Percentiles rank a stretch among this genome's conserved stretches.
Conservation (phyloP, 2,329 filamentous ascomycete species). For the Ceratocystis colombiana region DNA sequence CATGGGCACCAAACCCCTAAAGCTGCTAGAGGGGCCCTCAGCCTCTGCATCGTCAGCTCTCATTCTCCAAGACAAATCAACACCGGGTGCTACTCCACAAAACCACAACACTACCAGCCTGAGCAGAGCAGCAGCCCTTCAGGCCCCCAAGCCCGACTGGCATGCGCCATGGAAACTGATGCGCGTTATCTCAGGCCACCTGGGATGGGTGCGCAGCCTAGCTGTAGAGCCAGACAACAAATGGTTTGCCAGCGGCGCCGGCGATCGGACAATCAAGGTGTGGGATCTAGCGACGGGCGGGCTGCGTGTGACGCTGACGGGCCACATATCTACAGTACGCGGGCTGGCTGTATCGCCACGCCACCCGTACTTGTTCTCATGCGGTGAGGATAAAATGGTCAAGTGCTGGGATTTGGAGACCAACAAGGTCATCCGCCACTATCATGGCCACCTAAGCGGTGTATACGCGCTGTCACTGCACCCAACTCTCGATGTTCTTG, state of each 20-base stretch:
- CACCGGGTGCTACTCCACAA: conserved; percentile 19
- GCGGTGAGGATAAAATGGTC: conserved; percentile 98
- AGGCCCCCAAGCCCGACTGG: conserved; percentile 71
- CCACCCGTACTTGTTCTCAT: conserved; percentile 95
- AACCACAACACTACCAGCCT: conserved; percentile 27
- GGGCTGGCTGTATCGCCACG: conserved; percentile 85
- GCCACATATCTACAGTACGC: conserved; percentile 86
- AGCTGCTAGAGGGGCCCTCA: conserved; percentile 39
- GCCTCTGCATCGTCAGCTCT: conserved; percentile 31
- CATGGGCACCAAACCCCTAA: conserved; percentile 26
- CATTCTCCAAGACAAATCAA: neutral
- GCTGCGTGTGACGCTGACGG: conserved; percentile 77
- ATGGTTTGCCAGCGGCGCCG: conserved; percentile 94
- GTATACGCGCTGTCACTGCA: conserved; percentile 92
- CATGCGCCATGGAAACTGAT: conserved; percentile 97
- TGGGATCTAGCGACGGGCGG: conserved; percentile 88
- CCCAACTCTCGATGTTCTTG: conserved; percentile 85
- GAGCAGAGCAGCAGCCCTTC: conserved; percentile 30
- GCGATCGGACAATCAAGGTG: conserved; percentile 95
- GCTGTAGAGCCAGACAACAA: conserved; percentile 93
- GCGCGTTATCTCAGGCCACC: conserved; percentile 90
- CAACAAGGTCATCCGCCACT: conserved; percentile 98
- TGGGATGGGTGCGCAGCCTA: conserved; percentile 85
- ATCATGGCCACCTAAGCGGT: conserved; percentile 91
- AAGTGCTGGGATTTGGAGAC: conserved; percentile 99